A percentile compares a stretch with the other conserved stretches of the same genome.
These are phyloP conservation scores for Dipodascopsis uninucleata DNA, from an alignment of 805 yeast genomes.

Conservation along the genomic window DNA sequence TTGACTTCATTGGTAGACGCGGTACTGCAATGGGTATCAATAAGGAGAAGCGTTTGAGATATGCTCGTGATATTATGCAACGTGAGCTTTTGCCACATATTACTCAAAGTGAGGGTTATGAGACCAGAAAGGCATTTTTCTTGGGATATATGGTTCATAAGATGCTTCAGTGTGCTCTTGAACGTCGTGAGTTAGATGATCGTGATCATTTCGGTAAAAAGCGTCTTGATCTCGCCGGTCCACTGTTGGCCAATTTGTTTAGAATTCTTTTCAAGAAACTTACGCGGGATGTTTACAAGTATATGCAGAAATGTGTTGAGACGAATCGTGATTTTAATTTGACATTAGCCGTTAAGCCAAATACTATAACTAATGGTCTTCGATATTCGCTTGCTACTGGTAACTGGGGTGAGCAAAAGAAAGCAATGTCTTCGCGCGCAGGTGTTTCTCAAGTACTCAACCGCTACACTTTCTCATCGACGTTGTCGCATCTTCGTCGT, in stretches of 20 bases:
- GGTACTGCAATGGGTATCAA: constrained; percentile 94
- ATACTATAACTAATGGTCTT: constrained; percentile 94
- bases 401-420: constrained; percentile 99
- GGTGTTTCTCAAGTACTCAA: constrained; percentile 99
- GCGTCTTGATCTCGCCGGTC: constrained; percentile 98
- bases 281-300: constrained; percentile 93
- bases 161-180: constrained; percentile 89
- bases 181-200: constrained; percentile 96
- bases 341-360: constrained; percentile 94
- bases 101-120: constrained; percentile 95
- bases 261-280: constrained; percentile 89
- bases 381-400: constrained; percentile 98
- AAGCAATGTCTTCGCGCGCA: constrained; percentile 97
- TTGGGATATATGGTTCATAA: constrained; percentile 97
- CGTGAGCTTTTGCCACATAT: constrained; percentile 96
- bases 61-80: constrained; percentile 93
- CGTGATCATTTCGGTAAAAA: constrained; percentile 99
- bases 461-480: constrained; percentile 97
- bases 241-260: constrained; percentile 90
- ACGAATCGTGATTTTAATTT: constrained; percentile 95
- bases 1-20: constrained; percentile 97
- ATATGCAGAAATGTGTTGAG: constrained; percentile 98
- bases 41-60: constrained; percentile 96
- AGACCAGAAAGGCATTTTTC: constrained; percentile 93
- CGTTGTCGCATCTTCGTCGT: constrained; percentile 96